Conservation (phyloP, 441 rosid species). For the Erodium moschatum region DNA sequence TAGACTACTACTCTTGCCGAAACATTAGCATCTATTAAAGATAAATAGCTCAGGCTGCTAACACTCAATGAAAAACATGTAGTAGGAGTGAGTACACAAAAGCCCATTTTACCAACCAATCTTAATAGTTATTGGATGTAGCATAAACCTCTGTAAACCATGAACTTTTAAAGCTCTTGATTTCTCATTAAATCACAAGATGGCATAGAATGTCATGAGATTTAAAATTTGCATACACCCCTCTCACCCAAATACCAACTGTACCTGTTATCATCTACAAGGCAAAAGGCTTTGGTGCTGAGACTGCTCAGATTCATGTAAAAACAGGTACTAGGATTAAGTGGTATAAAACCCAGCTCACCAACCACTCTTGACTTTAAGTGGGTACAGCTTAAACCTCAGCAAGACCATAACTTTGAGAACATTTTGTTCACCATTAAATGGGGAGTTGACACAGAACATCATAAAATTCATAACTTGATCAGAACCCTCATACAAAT, state of each 20-base stretch:
- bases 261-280: neutral
- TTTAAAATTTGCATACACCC: neutral
- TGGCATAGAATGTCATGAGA: neutral
- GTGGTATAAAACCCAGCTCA: neutral
- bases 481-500: neutral
- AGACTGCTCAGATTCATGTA: neutral
- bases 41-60: neutral
- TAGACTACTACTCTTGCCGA: neutral
- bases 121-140: neutral
- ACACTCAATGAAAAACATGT: neutral
- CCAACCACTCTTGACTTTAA: neutral
- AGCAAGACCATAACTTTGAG: neutral
- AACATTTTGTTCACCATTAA: neutral
- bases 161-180: neutral
- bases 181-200: neutral
- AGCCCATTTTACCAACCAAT: neutral
- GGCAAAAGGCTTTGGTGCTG: neutral
- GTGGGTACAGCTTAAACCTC: neutral
- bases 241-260: neutral
- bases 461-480: neutral
- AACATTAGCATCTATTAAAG: neutral
- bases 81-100: neutral
- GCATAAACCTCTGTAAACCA: neutral
- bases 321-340: neutral
- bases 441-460: neutral